phyloP scores from a whole-genome alignment of 2,329 filamentous ascomycete species.

The Penicillium frequentans region DNA sequence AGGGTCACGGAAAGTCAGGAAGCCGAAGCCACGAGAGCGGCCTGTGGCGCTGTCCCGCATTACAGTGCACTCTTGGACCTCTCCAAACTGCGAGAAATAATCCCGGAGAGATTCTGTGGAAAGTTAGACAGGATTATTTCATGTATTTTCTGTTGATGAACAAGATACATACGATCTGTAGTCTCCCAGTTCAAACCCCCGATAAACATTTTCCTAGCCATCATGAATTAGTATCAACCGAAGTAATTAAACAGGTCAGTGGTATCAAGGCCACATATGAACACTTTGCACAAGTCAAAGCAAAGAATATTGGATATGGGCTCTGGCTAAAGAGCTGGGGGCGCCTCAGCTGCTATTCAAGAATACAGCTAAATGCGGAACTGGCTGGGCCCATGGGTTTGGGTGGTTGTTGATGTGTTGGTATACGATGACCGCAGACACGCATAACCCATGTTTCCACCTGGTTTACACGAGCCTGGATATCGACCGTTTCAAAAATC shows the following conservation, averaged over 20 bases:
- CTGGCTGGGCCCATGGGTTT: constrained; percentile 2
- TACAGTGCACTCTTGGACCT: constrained; percentile 97
- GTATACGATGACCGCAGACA: constrained; percentile 4
- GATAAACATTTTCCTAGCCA: constrained; percentile 96
- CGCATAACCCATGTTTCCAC: constrained; percentile 9
- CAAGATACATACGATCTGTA: constrained; percentile 76
- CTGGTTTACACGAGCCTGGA: constrained; percentile 23
- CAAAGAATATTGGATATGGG: neutral
- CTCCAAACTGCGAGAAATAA: constrained; percentile 97
- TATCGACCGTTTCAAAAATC: neutral
- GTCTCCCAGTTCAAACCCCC: constrained; percentile 99
- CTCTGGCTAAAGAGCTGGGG: constrained; percentile 17
- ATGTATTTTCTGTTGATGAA: neutral
- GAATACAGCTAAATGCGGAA: constrained; percentile 16
- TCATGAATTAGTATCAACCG: constrained; percentile 32
- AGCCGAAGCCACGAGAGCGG: constrained; percentile 92
- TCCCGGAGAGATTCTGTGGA: constrained; percentile 84
- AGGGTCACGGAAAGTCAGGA: constrained; percentile 95
- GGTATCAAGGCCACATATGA: neutral
- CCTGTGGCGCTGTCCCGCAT: constrained; percentile 96
- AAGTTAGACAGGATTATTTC: constrained; percentile 27
- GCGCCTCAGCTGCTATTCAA: constrained; percentile 23
- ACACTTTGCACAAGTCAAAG: neutral
- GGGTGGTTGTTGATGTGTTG: neutral
- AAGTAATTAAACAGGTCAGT: constrained; percentile 2